Evolutionary conservation across 2,329 filamentous ascomycete species (phyloP).

Genomic region (Bretziella fagacearum): DNA sequence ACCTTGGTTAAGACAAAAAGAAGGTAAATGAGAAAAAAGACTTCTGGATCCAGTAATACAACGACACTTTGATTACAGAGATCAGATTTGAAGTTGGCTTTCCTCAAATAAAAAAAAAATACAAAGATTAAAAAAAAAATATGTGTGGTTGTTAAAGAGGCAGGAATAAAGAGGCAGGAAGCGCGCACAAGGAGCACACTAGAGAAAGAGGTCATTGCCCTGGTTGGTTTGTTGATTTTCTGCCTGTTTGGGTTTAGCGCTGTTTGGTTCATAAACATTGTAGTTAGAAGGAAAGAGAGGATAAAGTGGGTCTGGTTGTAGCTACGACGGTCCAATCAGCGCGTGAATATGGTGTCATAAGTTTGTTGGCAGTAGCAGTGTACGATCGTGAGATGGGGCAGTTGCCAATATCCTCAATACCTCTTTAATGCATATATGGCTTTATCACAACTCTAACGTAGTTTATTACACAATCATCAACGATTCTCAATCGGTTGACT

Average conservation of each 20-base stretch:
- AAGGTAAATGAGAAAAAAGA: conserved; percentile 3
- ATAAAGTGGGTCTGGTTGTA: not conserved
- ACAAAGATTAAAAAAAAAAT: not conserved
- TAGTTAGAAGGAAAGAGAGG: not conserved
- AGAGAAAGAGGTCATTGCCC: conserved; percentile 4
- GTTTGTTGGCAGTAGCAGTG: not conserved
- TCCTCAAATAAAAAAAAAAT: not conserved
- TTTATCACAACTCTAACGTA: not conserved
- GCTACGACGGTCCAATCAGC: not conserved
- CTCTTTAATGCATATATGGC: not conserved
- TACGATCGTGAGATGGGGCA: not conserved
- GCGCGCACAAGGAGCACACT: not conserved
- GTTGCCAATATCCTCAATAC: not conserved
- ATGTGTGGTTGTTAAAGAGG: not conserved
- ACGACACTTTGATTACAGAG: too few relatives aligned
- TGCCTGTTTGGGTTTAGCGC: conserved; percentile 2
- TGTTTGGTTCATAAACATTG: conserved; percentile 4
- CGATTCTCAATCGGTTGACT: not conserved
- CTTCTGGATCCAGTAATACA: too few relatives aligned
- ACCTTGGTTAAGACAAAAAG: not conserved
- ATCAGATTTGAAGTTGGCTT: too few relatives aligned
- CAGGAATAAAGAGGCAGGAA: not conserved
- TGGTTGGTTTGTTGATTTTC: conserved; percentile 11
- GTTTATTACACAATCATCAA: not conserved
- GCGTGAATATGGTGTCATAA: not conserved